Evolutionary conservation across 2,329 filamentous ascomycete species (phyloP).

Genomic region (Coniochaeta sp.): DNA sequence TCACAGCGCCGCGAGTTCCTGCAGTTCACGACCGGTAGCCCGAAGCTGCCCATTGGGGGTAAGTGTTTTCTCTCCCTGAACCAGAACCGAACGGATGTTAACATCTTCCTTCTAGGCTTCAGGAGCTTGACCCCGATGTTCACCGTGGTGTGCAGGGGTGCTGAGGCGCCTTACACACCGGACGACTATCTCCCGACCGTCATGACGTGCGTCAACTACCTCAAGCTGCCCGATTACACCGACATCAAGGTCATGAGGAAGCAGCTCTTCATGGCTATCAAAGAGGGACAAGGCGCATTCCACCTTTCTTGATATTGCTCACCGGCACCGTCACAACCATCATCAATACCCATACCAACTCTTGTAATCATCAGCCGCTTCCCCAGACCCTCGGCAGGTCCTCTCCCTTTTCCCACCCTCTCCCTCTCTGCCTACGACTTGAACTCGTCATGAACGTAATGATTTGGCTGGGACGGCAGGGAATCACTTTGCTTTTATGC

Average conservation of each 20-base stretch:
- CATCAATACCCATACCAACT: no score
- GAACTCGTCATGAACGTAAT: neutral
- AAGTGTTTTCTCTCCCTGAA: constrained; percentile 28
- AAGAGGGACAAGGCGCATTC: constrained; percentile 95
- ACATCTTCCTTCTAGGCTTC: constrained; percentile 59
- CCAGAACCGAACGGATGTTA: constrained; percentile 18
- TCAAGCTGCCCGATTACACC: constrained; percentile 94
- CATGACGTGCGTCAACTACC: constrained; percentile 99
- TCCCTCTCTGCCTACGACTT: no score
- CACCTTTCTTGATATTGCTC: constrained; percentile 83
- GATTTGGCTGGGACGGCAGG: neutral
- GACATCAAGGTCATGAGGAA: constrained; percentile 67
- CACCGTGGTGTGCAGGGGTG: constrained; percentile 98
- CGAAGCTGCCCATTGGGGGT: constrained; percentile 97
- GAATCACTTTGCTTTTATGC: neutral
- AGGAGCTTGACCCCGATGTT: constrained; percentile 97
- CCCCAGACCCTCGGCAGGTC: neutral
- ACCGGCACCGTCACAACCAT: no score
- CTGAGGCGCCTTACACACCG: constrained; percentile 83
- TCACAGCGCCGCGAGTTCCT: constrained; percentile 84
- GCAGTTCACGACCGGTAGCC: constrained; percentile 96
- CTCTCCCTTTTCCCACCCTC: neutral
- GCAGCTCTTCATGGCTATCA: constrained; percentile 78
- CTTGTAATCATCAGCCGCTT: no score
- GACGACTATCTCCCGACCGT: constrained; percentile 99